Base-by-base conservation (phyloP, 257 asterid species). In the Solanum pimpinellifolium region DNA sequence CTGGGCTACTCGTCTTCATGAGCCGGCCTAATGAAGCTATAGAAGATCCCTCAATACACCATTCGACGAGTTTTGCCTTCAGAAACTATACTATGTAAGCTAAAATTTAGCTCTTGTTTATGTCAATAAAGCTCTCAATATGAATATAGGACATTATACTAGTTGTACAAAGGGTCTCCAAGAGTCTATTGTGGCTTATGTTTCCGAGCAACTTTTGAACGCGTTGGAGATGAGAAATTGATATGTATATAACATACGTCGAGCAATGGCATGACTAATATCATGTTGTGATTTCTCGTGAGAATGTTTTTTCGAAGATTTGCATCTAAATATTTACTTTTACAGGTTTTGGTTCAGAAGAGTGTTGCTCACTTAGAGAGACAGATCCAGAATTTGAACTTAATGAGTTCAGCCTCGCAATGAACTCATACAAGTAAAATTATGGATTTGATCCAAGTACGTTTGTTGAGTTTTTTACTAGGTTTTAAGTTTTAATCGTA, bases 21-120 rank as follows among this genome's bases (percentile, higher is more conserved):
- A 93, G 80, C 82, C 93, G 20, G 86, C 93, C 86, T 89, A 90
- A 91, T 47, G 69, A 86, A 74, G 83, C 76, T 52, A 33, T 46
- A 29, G 77, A 73, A 77, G 83, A 89, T 21, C 83, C 16, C 18
- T 27, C 72, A 5, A 42, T 70, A 83, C 56, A 66, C 65, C 70
- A 83, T 65, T 84, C 59, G 29, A 82, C 31, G 82, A 74, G 80
- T 66, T 41, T 52, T 70, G 31, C 77, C 85, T 80, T 80, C 44
- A 47, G 44, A 60, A 83, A n/a, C 25, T 69, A 84, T 69, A 49
- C 49, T 66, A 23, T 76, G 68, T 52, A 65, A 83, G 86, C 80
- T n/a, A 86, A 87, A 33, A 85, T 44, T 78, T 83, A 72, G 87
- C 59, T 69, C 39, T 78, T 77, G 87, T 87, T 74, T 73, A 86